Evolutionary conservation across 768 basidiomycete genomes (phyloP).

Genomic region (Russula earlei): DNA sequence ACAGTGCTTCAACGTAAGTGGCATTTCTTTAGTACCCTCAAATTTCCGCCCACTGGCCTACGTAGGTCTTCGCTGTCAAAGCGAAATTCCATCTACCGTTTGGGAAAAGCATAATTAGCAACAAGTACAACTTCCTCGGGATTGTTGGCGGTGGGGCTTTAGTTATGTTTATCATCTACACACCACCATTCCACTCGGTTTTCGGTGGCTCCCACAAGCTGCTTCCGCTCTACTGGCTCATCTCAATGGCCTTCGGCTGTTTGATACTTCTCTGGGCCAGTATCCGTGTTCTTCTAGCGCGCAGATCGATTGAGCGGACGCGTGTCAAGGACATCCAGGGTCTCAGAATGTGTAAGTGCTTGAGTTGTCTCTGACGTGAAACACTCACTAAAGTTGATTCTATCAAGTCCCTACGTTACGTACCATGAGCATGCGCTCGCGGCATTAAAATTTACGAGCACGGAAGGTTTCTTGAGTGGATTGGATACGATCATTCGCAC

Average conservation of each 20-base stretch:
- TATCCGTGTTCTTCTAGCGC: constrained; percentile 45
- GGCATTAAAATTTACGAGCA: background rate
- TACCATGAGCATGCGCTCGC: constrained; percentile 25
- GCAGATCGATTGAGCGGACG: constrained; percentile 44
- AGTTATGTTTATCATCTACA: constrained; percentile 61
- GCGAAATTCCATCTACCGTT: constrained; percentile 57
- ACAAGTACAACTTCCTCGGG: constrained; percentile 56
- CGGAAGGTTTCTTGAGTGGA: background rate
- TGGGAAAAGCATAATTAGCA: constrained; percentile 43
- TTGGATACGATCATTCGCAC: background rate
- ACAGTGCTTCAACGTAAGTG: constrained; percentile 56
- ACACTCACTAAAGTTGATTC: constrained; percentile 10
- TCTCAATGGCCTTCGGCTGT: constrained; percentile 50
- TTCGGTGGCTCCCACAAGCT: constrained; percentile 52
- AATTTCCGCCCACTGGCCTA: background rate
- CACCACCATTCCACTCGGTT: constrained; percentile 58
- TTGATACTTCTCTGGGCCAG: constrained; percentile 50
- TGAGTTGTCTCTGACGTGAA: background rate
- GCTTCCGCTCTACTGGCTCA: constrained; percentile 60
- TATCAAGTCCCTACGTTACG: constrained; percentile 39
- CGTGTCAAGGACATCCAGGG: constrained; percentile 58
- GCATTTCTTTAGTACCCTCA: background rate
- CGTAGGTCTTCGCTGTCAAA: constrained; percentile 57
- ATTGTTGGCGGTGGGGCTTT: constrained; percentile 52
- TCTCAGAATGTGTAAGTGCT: constrained; percentile 58